phyloP scores from a whole-genome alignment of 257 asterid species.

The Dorcoceras hygrometricum region DNA sequence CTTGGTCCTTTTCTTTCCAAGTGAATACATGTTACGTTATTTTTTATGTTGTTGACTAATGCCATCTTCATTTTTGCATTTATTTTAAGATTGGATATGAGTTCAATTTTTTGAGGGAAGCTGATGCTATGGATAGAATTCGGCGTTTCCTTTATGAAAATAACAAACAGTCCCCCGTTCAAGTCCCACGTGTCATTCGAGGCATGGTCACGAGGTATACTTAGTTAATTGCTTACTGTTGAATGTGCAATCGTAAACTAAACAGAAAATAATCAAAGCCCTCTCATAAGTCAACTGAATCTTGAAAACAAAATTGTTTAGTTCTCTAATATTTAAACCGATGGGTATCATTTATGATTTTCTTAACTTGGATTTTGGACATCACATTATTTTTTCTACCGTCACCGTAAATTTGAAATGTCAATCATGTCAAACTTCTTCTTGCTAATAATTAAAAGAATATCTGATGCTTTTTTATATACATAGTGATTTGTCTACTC shows the following conservation, averaged over 20 bases:
- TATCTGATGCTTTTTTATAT: constrained; percentile 3
- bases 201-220: constrained; percentile 70
- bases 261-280: constrained; percentile 10
- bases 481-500: constrained; percentile 22
- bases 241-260: constrained; percentile 9
- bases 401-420: neutral
- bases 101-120: constrained; percentile 88
- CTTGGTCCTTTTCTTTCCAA: neutral
- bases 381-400: neutral
- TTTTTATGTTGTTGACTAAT: constrained; percentile 19
- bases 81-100: constrained; percentile 77
- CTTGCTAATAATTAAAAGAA: neutral
- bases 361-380: neutral
- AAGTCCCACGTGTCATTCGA: constrained; percentile 64
- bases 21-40: constrained; percentile 4
- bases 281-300: constrained; percentile 9
- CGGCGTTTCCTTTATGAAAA: constrained; percentile 55
- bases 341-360: no score
- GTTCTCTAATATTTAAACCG: no score
- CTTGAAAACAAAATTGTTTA: constrained; percentile 1
- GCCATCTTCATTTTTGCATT: constrained; percentile 25
- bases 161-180: constrained; percentile 74
- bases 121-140: constrained; percentile 91
- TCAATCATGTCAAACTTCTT: neutral
- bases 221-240: constrained; percentile 18